phyloP scores from a whole-genome alignment of 2,329 filamentous ascomycete species.

The Zalaria obscura region DNA sequence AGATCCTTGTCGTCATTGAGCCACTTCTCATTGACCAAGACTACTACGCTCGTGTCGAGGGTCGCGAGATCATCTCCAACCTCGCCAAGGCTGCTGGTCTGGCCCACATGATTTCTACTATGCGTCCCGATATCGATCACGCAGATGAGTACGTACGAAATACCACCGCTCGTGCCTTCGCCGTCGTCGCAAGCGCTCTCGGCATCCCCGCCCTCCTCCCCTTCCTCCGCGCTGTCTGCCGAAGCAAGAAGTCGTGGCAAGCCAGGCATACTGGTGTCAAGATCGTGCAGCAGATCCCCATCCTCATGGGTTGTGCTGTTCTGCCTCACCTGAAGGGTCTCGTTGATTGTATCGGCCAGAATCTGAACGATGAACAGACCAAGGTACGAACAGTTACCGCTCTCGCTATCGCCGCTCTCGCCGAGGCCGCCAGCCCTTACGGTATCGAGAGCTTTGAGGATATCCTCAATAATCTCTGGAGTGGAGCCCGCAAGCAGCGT shows the following conservation, averaged over 20 bases:
- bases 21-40: constrained; percentile 98
- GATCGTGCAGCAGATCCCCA: constrained; percentile 97
- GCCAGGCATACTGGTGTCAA: constrained; percentile 96
- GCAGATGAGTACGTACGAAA: constrained; percentile 97
- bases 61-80: constrained; percentile 97
- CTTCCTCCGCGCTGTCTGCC: constrained; percentile 88
- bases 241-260: constrained; percentile 98
- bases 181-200: constrained; percentile 88
- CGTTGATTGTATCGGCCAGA: constrained; percentile 91
- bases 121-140: constrained; percentile 97
- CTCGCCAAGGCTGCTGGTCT: constrained; percentile 91
- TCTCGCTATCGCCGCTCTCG: constrained; percentile 52
- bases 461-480: constrained; percentile 94
- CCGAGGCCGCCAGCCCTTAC: constrained; percentile 92
- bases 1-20: constrained; percentile 96
- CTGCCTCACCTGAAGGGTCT: constrained; percentile 89
- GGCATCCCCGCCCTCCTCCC: constrained; percentile 91
- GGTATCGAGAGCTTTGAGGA: constrained; percentile 99
- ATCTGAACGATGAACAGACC: constrained; percentile 74
- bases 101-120: constrained; percentile 98
- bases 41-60: constrained; percentile 96
- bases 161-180: constrained; percentile 91
- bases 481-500: constrained; percentile 85
- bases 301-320: constrained; percentile 95
- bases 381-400: not conserved